Conservation (phyloP, 805 yeast species). For the Cyberlindnera euphorbiiphila region DNA sequence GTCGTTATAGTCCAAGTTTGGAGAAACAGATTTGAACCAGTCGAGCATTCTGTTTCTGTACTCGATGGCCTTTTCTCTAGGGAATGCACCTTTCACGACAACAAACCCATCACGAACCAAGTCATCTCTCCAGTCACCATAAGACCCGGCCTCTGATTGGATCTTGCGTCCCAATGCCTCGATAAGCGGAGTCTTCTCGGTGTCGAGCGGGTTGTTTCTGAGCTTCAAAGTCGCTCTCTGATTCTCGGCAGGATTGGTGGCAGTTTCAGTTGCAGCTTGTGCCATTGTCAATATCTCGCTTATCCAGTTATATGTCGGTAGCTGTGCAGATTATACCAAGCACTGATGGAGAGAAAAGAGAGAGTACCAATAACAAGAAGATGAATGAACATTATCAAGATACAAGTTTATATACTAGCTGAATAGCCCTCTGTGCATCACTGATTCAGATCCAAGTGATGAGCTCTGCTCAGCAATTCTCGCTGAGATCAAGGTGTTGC, state of each 20-base stretch:
- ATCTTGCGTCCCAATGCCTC: constrained; percentile 11
- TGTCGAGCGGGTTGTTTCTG: constrained; percentile 15
- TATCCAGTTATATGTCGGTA: no score
- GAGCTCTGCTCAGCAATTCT: no score
- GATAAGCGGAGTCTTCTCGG: constrained; percentile 17
- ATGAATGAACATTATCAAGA: no score
- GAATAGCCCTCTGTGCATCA: no score
- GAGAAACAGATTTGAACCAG: constrained; percentile 24
- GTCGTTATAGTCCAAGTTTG: constrained; percentile 26
- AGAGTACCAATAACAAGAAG: no score
- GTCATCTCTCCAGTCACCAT: constrained; percentile 31
- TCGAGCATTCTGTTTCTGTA: constrained; percentile 25
- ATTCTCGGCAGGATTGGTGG: not conserved
- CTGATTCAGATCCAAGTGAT: no score
- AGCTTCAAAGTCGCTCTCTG: constrained; percentile 4
- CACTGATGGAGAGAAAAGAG: no score
- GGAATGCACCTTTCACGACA: constrained; percentile 30
- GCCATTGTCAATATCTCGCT: not conserved
- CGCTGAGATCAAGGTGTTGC: no score
- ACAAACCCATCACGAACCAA: constrained; percentile 30
- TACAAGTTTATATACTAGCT: no score
- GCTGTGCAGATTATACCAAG: no score
- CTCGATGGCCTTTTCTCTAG: constrained; percentile 23
- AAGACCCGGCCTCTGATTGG: constrained; percentile 7
- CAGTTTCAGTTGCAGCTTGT: not conserved